Base-by-base conservation (phyloP, 495 filamentous ascomycete species). In the Penicillium alfredii region DNA sequence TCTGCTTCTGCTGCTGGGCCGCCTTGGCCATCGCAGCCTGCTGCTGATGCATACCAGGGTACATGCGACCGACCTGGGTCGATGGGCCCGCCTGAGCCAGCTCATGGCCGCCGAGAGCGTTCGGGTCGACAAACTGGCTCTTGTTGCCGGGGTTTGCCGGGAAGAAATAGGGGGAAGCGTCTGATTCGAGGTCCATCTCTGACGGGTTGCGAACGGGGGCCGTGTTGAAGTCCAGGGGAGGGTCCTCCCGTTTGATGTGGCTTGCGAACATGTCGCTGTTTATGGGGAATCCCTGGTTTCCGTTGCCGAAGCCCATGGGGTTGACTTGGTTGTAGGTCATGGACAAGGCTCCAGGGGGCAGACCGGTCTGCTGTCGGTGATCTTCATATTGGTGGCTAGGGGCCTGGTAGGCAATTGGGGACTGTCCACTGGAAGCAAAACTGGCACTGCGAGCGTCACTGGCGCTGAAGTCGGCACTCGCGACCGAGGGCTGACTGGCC, bases 301-400 rank as follows among this genome's bases (percentile, higher is more conserved):
- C 63, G 40, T 74, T 73, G 31, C 65, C 63, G 46, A 72, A 77
- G 33, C 73, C 65, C 40, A 78, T 71, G 5, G 57, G 44, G 44
- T 65, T 72, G 40, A 60, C 65, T 35, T 80, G 69, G 54, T 78
- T 82, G 49, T 84, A 73, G 20, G 79, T 78, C 50, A 84, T 64
- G 1, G 83, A 77, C 42, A 92, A 55, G 16, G 82, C 87, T 27
- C 85, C 86, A 1, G 83, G 78, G 0, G 89, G 84, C 18, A 94
- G 73, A 37, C 87, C 86, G 3, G 89, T 92, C 61, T 94, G 88
- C 53, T 98, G 90, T 60, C 83, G 82, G 63, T 94, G 86, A 28
- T 81, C 77, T 43, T 88, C 82, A 64, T 98, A 98, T 53, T 89
- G 83, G 66, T 95, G 87, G 53, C 87, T 94, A 6, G 90, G 89